These are phyloP conservation scores for Aureobasidium sp. DNA, from an alignment of 2,329 filamentous ascomycete genomes.

Conservation along the genomic window DNA sequence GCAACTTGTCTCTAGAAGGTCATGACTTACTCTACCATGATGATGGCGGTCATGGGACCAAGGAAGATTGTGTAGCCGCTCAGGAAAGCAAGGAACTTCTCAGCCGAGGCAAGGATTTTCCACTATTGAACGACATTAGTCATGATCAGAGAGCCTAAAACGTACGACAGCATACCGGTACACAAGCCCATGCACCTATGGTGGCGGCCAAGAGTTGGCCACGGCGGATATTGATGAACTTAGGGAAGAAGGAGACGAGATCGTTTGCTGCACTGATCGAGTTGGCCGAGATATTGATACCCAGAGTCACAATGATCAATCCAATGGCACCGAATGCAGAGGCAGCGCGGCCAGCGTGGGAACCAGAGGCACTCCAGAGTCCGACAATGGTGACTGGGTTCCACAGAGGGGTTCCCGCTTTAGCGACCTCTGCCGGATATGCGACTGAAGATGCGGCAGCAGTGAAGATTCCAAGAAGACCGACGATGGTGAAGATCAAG, in stretches of 20 bases:
- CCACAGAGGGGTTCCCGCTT: conserved; percentile 14
- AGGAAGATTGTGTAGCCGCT: conserved; percentile 52
- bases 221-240: conserved; percentile 30
- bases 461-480: conserved; percentile 24
- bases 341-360: conserved; percentile 16
- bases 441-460: conserved; percentile 19
- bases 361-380: conserved; percentile 18
- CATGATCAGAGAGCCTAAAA: too few species aligned
- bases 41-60: background rate
- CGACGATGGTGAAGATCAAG: conserved; percentile 22
- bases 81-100: conserved; percentile 41
- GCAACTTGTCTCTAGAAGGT: too few species aligned
- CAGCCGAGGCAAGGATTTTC: conserved; percentile 30
- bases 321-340: conserved; percentile 20
- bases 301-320: conserved; percentile 15
- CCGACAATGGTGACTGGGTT: conserved; percentile 21
- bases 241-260: conserved; percentile 18
- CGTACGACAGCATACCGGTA: conserved; percentile 18
- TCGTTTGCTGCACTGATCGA: conserved; percentile 21
- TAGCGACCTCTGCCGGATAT: conserved; percentile 18
- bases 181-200: conserved; percentile 31
- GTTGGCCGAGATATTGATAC: conserved; percentile 20
- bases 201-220: conserved; percentile 30
- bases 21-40: background rate
- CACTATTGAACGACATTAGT: conserved; percentile 16